These are phyloP conservation scores for Fusarium caatingaense DNA, from an alignment of 2,329 filamentous ascomycete genomes.

Conservation along the genomic window DNA sequence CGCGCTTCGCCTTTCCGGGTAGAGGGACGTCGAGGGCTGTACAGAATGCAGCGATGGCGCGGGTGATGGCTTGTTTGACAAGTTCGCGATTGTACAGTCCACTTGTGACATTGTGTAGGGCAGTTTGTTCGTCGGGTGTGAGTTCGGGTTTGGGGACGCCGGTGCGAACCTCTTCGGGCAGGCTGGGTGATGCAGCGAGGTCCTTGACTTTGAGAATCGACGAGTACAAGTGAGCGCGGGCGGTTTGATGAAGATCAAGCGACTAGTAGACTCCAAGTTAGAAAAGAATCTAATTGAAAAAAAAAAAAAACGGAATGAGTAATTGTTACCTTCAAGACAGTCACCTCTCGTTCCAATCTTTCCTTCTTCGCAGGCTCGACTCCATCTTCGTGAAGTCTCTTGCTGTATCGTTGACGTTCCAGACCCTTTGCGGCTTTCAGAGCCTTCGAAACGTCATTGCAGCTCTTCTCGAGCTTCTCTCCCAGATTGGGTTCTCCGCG, in stretches of 20 bases:
- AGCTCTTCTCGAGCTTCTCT: constrained; percentile 64
- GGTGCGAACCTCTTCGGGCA: constrained; percentile 61
- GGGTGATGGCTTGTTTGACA: constrained; percentile 62
- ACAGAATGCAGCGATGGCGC: constrained; percentile 63
- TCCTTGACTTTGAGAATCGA: constrained; percentile 65
- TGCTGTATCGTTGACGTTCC: constrained; percentile 80
- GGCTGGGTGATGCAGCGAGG: constrained; percentile 61
- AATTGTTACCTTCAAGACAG: constrained; percentile 63
- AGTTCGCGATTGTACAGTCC: constrained; percentile 64
- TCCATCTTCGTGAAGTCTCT: constrained; percentile 63
- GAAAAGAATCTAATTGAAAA: neutral
- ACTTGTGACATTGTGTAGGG: constrained; percentile 70
- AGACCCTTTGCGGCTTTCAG: constrained; percentile 80
- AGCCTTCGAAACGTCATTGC: constrained; percentile 71
- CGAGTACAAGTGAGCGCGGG: constrained; percentile 66
- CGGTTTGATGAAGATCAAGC: constrained; percentile 68
- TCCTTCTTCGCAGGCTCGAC: constrained; percentile 61
- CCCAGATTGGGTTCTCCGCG: constrained; percentile 60
- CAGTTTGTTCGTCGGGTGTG: constrained; percentile 62
- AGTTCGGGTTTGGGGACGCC: constrained; percentile 63
- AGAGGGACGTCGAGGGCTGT: constrained; percentile 59
- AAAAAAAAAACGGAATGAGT: too few species aligned
- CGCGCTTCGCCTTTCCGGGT: constrained; percentile 55
- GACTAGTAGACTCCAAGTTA: constrained; percentile 53
- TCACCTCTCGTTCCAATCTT: constrained; percentile 71